Base-by-base conservation (phyloP, 495 filamentous ascomycete genomes). In the Aeminium ludgeri region DNA sequence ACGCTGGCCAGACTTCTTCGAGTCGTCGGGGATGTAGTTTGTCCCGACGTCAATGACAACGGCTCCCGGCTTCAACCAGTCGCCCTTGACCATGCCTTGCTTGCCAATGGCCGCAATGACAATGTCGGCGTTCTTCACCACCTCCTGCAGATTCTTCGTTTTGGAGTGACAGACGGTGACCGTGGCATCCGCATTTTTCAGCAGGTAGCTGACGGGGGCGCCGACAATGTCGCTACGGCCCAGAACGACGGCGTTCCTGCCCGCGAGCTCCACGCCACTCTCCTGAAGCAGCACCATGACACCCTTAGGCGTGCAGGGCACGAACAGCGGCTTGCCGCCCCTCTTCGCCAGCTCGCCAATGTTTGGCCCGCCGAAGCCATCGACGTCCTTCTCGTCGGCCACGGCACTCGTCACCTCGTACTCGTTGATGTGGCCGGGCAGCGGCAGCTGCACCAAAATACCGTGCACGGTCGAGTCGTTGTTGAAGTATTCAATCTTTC, bases 41-140 rank as follows among this genome's bases (percentile, higher is more conserved):
- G 86, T 97, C 35, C 89, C 89, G 18, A 97, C 89, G 57, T 97
- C 89, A 56, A 97, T 93, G 19, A 97, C 86, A 11, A 96, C 86
- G 15, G 70, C 83, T 17, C 89, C 89, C 8, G 78, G 74, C 65
- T 96, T 97, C 51, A 97, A 57, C 84, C 84, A 94, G 30, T 95
- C 86, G 38, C 87, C 89, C 59, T 84, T 86, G 50, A 97, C 73
- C 51, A 92, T 89, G 41, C 72, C 70, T 2, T 86, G 70, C 55
- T 85, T 66, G 27, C 89, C 89, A 61, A 96, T 94, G 12, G 89
- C 89, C 12, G 82, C 85, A 27, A 97, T 76, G 17, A 97, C 65
- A 38, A 97, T 73, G 51, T 97, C 89, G 15, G 91, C 91, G 30
- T 63, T 65, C 65, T 86, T 91, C 43, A 96, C 56, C 42, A 84